phyloP scores from a whole-genome alignment of 2,329 filamentous ascomycete species.

The Ambrosiella xylebori region DNA sequence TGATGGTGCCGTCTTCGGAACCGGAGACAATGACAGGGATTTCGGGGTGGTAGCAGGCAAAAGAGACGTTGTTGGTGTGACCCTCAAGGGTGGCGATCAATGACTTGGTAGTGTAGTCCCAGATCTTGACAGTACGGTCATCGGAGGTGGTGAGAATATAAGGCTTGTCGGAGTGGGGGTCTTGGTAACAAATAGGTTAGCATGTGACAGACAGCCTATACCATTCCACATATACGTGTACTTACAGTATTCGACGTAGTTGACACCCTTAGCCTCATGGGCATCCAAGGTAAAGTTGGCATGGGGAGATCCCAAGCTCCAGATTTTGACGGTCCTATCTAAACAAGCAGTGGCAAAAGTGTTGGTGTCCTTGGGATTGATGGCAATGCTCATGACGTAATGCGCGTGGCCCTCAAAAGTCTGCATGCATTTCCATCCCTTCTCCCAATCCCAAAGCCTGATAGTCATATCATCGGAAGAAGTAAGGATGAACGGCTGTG shows the following conservation, averaged over 20 bases:
- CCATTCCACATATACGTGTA: not conserved
- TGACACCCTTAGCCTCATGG: conserved; percentile 93
- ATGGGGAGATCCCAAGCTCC: conserved; percentile 84
- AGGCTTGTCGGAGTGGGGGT: conserved; percentile 54
- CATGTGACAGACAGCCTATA: not conserved
- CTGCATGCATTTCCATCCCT: conserved; percentile 93
- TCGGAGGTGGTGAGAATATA: conserved; percentile 95
- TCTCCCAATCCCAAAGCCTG: conserved; percentile 98
- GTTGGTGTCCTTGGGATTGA: conserved; percentile 95
- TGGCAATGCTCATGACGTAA: conserved; percentile 90
- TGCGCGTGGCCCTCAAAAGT: conserved; percentile 92
- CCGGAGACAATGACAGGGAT: conserved; percentile 93
- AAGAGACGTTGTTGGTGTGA: conserved; percentile 95
- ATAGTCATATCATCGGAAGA: conserved; percentile 98
- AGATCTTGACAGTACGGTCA: conserved; percentile 91
- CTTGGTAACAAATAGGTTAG: not conserved
- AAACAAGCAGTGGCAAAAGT: conserved; percentile 85
- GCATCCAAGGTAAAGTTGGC: conserved; percentile 95
- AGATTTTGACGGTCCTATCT: conserved; percentile 82
- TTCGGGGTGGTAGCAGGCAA: conserved; percentile 94
- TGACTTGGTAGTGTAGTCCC: conserved; percentile 98
- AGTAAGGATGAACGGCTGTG: conserved; percentile 87
- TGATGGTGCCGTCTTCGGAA: conserved; percentile 91
- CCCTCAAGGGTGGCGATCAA: conserved; percentile 92
- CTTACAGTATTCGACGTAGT: conserved; percentile 72